A percentile compares a stretch with the other conserved stretches of the same genome.
phyloP scores from a whole-genome alignment of 2,329 filamentous ascomycete species.

The Pleoardoris graminearum region DNA sequence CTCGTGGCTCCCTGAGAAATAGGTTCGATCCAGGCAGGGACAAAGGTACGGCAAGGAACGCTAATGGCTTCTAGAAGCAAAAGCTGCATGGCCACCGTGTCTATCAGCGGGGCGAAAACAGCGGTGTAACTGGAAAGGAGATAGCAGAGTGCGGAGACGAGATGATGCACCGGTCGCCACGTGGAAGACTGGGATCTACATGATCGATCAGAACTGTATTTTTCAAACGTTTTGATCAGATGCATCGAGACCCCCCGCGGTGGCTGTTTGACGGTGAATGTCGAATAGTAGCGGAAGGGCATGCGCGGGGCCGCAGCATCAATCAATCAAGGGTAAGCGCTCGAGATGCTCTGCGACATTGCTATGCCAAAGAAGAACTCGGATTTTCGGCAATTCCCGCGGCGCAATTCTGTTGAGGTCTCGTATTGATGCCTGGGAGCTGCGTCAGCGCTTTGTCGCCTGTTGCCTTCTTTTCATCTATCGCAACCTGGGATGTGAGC shows the following conservation, averaged over 20 bases:
- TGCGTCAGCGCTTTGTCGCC: background rate
- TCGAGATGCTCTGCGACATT: too few species aligned
- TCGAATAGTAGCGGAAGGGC: background rate
- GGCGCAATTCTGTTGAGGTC: background rate
- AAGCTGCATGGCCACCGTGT: background rate
- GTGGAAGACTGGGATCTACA: background rate
- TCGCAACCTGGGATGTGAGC: background rate
- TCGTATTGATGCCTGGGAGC: background rate
- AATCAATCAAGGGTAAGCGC: too few species aligned
- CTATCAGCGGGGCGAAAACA: background rate
- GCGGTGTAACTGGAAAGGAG: conserved; percentile 6
- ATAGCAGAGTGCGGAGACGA: background rate
- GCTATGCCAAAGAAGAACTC: too few species aligned
- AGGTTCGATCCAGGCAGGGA: background rate
- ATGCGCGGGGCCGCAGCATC: background rate
- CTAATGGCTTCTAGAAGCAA: background rate
- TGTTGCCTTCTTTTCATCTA: conserved; percentile 2
- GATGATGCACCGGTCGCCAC: background rate
- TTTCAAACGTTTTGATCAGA: background rate
- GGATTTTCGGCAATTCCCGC: background rate
- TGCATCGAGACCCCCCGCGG: too few species aligned
- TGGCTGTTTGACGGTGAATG: background rate
- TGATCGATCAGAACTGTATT: background rate
- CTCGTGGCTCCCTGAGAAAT: background rate
- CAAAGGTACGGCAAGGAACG: background rate